phyloP scores from a whole-genome alignment of 495 filamentous ascomycete genomes.

The Cercophora samala region DNA sequence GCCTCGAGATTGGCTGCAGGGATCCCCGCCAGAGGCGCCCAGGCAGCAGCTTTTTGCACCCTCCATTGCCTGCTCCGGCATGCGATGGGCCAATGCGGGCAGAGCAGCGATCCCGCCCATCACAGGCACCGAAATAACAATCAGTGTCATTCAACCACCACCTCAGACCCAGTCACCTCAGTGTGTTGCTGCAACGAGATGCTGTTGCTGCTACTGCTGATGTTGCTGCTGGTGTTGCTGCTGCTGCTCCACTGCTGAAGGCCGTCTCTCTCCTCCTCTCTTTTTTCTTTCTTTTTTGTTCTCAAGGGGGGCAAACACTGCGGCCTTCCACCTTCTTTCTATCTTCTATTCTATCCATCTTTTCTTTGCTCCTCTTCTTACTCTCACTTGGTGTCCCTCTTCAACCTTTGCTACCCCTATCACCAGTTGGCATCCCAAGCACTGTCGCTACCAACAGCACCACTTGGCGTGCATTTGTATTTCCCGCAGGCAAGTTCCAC shows the following conservation, averaged over 20 bases:
- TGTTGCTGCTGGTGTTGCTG: neutral
- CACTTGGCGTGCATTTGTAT: neutral
- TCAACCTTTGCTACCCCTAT: neutral
- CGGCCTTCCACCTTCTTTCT: neutral
- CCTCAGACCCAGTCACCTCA: neutral
- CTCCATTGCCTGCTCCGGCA: neutral
- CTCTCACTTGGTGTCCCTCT: neutral
- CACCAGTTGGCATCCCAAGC: too few relatives aligned
- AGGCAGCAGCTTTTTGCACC: constrained; percentile 37
- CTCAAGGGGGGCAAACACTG: neutral
- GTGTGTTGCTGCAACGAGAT: neutral
- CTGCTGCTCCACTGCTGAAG: neutral
- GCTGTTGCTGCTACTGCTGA: too few relatives aligned
- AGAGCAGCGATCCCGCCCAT: constrained; percentile 4
- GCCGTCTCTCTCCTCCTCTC: neutral
- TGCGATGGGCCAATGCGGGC: neutral
- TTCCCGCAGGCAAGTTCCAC: neutral
- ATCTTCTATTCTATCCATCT: neutral
- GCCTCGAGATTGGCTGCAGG: constrained; percentile 6
- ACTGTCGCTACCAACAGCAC: neutral
- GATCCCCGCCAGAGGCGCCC: constrained; percentile 11
- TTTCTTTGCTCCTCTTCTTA: neutral
- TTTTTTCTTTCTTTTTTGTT: neutral
- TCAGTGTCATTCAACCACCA: neutral
- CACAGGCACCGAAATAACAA: constrained; percentile 35